Conservation (phyloP, 2,329 filamentous ascomycete species). For the Colletotrichum sp. region DNA sequence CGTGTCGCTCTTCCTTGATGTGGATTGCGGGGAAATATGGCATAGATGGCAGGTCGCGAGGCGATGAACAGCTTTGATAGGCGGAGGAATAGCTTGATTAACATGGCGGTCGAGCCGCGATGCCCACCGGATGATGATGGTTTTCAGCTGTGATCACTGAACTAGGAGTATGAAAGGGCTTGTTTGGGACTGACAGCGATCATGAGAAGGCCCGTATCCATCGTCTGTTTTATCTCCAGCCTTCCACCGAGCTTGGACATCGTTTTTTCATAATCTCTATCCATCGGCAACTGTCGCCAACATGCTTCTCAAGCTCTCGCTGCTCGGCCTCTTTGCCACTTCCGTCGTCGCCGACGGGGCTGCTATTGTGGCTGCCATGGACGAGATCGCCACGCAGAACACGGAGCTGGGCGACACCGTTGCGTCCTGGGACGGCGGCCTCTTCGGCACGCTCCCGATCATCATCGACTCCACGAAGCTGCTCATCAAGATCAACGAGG, state of each 20-base stretch:
- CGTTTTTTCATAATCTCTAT: neutral
- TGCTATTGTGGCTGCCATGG: conserved; percentile 38
- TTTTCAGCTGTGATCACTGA: neutral
- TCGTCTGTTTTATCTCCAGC: neutral
- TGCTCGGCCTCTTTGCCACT: conserved; percentile 17
- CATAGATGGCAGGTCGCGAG: neutral
- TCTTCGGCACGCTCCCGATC: conserved; percentile 45
- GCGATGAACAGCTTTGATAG: neutral
- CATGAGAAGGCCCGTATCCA: neutral
- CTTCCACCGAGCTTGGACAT: neutral
- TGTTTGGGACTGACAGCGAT: neutral
- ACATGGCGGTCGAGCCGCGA: neutral
- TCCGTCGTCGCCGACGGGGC: conserved; percentile 33
- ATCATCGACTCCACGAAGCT: conserved; percentile 40
- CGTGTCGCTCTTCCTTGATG: neutral
- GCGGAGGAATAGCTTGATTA: neutral
- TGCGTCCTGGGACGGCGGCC: conserved; percentile 38
- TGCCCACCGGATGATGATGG: neutral
- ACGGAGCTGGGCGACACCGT: conserved; percentile 37
- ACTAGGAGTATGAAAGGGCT: neutral
- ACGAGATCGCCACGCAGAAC: conserved; percentile 35
- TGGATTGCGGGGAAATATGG: neutral
- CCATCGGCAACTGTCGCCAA: neutral
- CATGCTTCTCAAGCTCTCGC: conserved; percentile 16
- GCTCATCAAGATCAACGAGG: conserved; percentile 41